Percentiles rank a stretch among this genome's conserved stretches.
Conservation (phyloP, 192 early-diverging fungal species). For the Linnemannia hyalina region DNA sequence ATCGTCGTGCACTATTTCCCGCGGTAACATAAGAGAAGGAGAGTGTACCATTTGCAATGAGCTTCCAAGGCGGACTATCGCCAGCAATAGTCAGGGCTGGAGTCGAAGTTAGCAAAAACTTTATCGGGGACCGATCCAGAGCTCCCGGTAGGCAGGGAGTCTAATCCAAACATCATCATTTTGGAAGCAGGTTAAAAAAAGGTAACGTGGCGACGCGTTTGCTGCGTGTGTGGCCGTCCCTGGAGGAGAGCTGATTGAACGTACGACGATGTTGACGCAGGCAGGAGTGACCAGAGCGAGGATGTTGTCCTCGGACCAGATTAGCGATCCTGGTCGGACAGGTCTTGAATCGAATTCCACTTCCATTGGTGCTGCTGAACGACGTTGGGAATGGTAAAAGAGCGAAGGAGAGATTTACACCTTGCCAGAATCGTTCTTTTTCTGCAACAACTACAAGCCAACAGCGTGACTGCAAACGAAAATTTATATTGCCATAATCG, state of each 20-base stretch:
- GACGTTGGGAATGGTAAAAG: not conserved
- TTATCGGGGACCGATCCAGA: not conserved
- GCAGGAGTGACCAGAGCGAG: slow-evolving; percentile 35
- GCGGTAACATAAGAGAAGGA: not conserved
- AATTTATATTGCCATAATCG: not conserved
- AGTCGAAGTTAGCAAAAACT: slow-evolving; percentile 22
- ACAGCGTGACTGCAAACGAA: not conserved
- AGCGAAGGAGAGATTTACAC: not conserved
- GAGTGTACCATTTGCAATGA: slow-evolving; percentile 13
- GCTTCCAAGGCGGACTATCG: slow-evolving; percentile 35
- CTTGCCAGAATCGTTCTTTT: not conserved
- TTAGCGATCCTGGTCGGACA: slow-evolving; percentile 31
- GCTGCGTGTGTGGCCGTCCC: not conserved
- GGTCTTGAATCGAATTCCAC: slow-evolving; percentile 46
- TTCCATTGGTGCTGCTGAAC: slow-evolving; percentile 19
- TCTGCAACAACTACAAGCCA: not conserved
- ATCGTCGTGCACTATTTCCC: not conserved
- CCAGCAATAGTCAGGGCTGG: not conserved
- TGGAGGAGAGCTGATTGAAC: not conserved
- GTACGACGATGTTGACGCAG: slow-evolving; percentile 43
- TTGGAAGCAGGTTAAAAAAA: not conserved
- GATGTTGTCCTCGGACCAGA: slow-evolving; percentile 56
- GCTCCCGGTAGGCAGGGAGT: slow-evolving; percentile 8
- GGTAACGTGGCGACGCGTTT: not conserved
- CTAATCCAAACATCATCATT: slow-evolving; percentile 7